Evolutionary conservation across 192 early-diverging fungal species (phyloP).

Genomic region (Umbelopsis sp.): DNA sequence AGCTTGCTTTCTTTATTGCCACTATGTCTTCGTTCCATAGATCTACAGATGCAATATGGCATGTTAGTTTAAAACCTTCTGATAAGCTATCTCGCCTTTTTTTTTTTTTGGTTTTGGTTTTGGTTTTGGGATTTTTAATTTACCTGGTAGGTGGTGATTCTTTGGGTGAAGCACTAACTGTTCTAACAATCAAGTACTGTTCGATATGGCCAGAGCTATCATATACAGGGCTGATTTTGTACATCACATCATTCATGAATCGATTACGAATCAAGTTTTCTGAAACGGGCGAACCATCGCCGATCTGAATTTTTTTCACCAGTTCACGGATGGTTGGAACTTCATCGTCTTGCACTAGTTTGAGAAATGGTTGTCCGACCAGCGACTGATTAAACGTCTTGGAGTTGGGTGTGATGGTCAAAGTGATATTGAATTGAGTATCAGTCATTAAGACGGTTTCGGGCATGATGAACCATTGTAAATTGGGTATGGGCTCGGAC

Average conservation of each 20-base stretch:
- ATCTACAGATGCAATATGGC: not conserved
- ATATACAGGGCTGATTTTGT: conserved; percentile 11
- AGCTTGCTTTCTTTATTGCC: not conserved
- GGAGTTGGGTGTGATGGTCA: conserved; percentile 22
- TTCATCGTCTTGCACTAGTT: conserved; percentile 17
- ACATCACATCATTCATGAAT: not conserved
- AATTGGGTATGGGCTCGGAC: conserved; percentile 3
- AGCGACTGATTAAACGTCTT: conserved; percentile 19
- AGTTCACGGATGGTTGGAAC: conserved; percentile 1
- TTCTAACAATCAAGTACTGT: conserved; percentile 14
- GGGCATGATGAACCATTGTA: conserved; percentile 23
- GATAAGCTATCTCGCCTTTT: too few relatives aligned
- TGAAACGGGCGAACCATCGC: not conserved
- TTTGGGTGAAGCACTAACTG: not conserved
- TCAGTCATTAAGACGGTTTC: conserved; percentile 19
- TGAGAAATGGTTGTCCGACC: not conserved
- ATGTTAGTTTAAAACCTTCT: not conserved
- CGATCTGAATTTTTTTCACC: conserved; percentile 6
- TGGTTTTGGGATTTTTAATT: too few relatives aligned
- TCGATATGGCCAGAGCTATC: not conserved
- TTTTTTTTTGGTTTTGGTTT: too few relatives aligned
- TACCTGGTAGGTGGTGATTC: not conserved
- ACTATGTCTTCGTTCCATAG: conserved; percentile 3
- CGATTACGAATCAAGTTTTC: not conserved
- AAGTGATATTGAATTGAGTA: not conserved